phyloP scores from a whole-genome alignment of 805 yeast genomes.

The Hanseniaspora lindneri region DNA sequence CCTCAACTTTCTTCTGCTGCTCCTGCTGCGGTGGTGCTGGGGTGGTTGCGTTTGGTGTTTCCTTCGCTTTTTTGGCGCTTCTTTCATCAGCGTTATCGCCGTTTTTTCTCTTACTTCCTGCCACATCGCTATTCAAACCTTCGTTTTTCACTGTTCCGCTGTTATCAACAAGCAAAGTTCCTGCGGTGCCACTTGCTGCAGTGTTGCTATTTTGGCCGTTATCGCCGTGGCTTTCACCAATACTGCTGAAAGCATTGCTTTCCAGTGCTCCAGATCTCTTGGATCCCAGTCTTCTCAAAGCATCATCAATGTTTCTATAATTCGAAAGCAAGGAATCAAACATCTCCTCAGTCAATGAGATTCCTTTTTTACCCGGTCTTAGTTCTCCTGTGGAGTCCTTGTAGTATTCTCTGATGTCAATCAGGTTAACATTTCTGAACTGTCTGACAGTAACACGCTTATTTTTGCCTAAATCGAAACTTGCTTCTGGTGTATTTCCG shows the following conservation, averaged over 20 bases:
- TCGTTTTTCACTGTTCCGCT: constrained; percentile 12
- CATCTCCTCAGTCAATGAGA: constrained; percentile 30
- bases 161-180: constrained; percentile 6
- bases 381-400: constrained; percentile 46
- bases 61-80: constrained; percentile 22
- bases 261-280: constrained; percentile 27
- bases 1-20: constrained; percentile 26
- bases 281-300: constrained; percentile 29
- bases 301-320: constrained; percentile 30
- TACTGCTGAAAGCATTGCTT: constrained; percentile 23
- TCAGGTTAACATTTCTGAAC: constrained; percentile 52
- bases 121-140: constrained; percentile 10
- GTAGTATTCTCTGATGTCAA: constrained; percentile 81
- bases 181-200: constrained; percentile 1
- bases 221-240: constrained; percentile 15
- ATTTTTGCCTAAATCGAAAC: constrained; percentile 40
- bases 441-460: constrained; percentile 64
- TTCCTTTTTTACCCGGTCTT: constrained; percentile 69
- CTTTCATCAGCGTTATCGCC: constrained; percentile 11
- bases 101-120: constrained; percentile 16
- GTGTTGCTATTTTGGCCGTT: constrained; percentile 17
- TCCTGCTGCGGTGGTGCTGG: constrained; percentile 31
- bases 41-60: constrained; percentile 16
- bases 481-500: constrained; percentile 22
- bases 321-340: constrained; percentile 30